A percentile compares a stretch with the other conserved stretches of the same genome.
Evolutionary conservation across 176 grass and related monocot genomes (phyloP).

Genomic region (Juncus inflexus): DNA sequence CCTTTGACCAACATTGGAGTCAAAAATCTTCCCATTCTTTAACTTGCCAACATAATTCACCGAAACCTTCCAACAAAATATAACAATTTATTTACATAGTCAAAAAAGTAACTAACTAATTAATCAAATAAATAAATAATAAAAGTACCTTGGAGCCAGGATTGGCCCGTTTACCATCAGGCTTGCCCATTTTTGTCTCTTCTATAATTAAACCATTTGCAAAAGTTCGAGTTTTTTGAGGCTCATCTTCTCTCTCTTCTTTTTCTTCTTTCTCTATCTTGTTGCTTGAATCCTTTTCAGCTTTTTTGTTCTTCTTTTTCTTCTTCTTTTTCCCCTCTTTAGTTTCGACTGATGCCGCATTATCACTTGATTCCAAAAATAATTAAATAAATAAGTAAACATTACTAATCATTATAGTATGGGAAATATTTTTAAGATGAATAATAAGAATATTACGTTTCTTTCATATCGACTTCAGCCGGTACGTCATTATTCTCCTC

Average conservation of each 20-base stretch:
- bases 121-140: neutral
- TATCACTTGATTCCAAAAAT: neutral
- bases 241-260: constrained; percentile 26
- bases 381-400: no score
- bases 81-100: no score
- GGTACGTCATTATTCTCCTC: no score
- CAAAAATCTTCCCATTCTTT: constrained; percentile 80
- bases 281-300: constrained; percentile 5
- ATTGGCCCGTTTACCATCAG: constrained; percentile 75
- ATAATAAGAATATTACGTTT: no score
- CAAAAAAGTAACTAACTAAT: no score
- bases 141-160: constrained; percentile 58
- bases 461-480: no score
- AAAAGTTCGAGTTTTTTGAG: constrained; percentile 61
- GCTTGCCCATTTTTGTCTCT: constrained; percentile 57
- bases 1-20: constrained; percentile 63
- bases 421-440: no score
- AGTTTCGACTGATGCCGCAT: neutral
- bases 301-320: constrained; percentile 57
- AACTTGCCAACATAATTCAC: constrained; percentile 85
- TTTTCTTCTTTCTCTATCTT: constrained; percentile 25
- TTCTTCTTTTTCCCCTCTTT: constrained; percentile 36
- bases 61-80: constrained; percentile 42
- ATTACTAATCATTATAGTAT: no score
- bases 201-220: constrained; percentile 74